phyloP scores from a whole-genome alignment of 2,329 filamentous ascomycete genomes.

The Fusarium miscanthi region DNA sequence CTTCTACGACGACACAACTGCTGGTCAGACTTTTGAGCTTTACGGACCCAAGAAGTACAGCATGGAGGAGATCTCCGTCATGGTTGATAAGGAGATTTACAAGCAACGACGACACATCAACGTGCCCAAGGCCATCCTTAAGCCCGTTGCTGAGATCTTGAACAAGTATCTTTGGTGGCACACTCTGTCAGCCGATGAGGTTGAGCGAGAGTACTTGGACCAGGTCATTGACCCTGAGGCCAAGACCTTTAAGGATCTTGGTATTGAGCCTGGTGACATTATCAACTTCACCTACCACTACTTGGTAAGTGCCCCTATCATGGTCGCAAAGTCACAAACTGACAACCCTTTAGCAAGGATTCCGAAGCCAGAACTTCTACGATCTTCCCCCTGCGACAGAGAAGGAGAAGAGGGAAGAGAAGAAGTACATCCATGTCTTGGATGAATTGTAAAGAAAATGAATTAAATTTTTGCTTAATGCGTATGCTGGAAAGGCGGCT shows the following conservation, averaged over 20 bases:
- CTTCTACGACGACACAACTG: slow-evolving; percentile 90
- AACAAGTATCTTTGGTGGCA: slow-evolving; percentile 94
- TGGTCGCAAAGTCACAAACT: background rate
- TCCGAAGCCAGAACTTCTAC: slow-evolving; percentile 88
- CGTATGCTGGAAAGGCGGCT: slow-evolving; percentile 32
- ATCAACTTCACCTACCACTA: slow-evolving; percentile 92
- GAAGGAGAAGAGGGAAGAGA: slow-evolving; percentile 93
- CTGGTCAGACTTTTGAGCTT: slow-evolving; percentile 91
- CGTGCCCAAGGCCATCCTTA: slow-evolving; percentile 82
- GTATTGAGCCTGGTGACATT: slow-evolving; percentile 88
- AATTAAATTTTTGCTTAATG: slow-evolving; percentile 20
- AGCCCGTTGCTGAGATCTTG: slow-evolving; percentile 77
- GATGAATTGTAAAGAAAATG: slow-evolving; percentile 76
- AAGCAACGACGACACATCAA: slow-evolving; percentile 93
- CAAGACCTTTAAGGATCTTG: slow-evolving; percentile 95
- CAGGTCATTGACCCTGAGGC: slow-evolving; percentile 90
- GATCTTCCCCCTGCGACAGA: slow-evolving; percentile 95
- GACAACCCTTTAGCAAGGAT: slow-evolving; percentile 75
- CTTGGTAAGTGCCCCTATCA: slow-evolving; percentile 70
- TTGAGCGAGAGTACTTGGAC: slow-evolving; percentile 93
- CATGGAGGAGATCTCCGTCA: slow-evolving; percentile 83
- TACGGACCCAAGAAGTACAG: slow-evolving; percentile 95
- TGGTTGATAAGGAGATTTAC: slow-evolving; percentile 93
- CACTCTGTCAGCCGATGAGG: slow-evolving; percentile 81
- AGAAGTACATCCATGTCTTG: slow-evolving; percentile 94